Conservation (phyloP, 2,329 filamentous ascomycete species). For the Trichocomaceae sp. region DNA sequence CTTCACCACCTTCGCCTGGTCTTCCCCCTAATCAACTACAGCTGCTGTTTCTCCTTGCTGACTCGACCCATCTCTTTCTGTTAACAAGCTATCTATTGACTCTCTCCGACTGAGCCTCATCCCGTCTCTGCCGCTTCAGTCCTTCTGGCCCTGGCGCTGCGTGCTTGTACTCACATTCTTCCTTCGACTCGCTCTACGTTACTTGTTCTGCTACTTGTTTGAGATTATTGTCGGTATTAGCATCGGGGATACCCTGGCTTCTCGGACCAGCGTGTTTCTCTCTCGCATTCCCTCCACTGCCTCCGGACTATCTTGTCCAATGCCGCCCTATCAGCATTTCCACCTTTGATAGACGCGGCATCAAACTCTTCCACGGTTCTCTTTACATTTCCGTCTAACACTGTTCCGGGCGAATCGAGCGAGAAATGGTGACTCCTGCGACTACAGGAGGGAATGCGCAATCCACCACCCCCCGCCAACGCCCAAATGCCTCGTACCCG, state of each 20-base stretch:
- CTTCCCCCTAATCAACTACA: conserved; percentile 9
- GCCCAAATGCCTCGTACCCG: conserved; percentile 38
- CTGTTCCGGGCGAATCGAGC: conserved; percentile 6
- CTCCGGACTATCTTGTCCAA: conserved; percentile 17
- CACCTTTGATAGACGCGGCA: conserved; percentile 22
- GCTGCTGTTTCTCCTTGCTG: background rate
- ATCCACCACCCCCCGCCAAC: conserved; percentile 28
- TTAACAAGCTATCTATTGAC: conserved; percentile 2
- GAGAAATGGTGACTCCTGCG: conserved; percentile 42
- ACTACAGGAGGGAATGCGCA: conserved; percentile 34
- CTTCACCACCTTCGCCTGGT: conserved; percentile 3
- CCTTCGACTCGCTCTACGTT: background rate
- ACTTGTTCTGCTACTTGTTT: background rate
- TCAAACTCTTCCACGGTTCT: conserved; percentile 12
- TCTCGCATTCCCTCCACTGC: background rate
- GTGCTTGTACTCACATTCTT: background rate
- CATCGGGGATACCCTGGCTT: background rate
- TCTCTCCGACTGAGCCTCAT: conserved; percentile 6
- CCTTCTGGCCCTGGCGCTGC: conserved; percentile 11
- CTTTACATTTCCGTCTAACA: conserved; percentile 10
- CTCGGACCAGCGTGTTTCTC: background rate
- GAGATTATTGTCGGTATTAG: background rate
- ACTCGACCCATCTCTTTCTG: background rate
- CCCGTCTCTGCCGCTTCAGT: conserved; percentile 14
- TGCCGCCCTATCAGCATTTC: conserved; percentile 29